Base-by-base conservation (phyloP, 805 yeast species). In the Candida sonorensis region DNA sequence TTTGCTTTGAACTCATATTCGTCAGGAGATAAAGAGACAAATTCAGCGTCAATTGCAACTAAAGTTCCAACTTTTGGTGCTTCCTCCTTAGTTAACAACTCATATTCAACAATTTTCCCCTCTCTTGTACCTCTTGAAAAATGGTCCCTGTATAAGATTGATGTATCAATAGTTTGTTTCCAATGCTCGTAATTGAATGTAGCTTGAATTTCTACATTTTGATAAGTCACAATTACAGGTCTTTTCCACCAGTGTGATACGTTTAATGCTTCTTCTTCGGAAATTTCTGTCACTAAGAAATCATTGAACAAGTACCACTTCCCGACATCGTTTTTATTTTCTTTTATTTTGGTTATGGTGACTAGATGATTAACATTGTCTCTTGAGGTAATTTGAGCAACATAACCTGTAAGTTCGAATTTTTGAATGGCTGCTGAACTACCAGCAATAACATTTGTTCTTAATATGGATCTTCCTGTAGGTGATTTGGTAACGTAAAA, bases 31-130 rank as follows among this genome's bases (percentile, higher is more conserved):
- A 88, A 54, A 19, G 78, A 72, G 3, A 92, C 97, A 66, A 94
- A 92, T 56, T 92, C 99, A 0, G 99, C 97, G 64, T 92, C 99
- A 36, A 92, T 81, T 0, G 97, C 98, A 13, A 90, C 78, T 24
- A 87, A 54, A 1, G 84, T 65, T 0, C 95, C 95, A 0, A 77
- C 69, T 14, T 50, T 50, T 0, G 96, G 96, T 0, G 85, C 83
- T 45, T 82, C 88, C 29, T 69, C 66, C 21, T 60, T 59, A 0
- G 86, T 75, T 36, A 85, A 59, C n/a, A 82, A 61, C 44, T 75
- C 70, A 50, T 82, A 84, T 41, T 85, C 90, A 32, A 70, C 63
- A 27, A 64, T 66, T 35, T 68, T 65, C 1, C 67, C 70, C 32
- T 74, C 75, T 38, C 87, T 64, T 5, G 75, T 72, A 1, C 80